phyloP scores from a whole-genome alignment of 352 stramenopile genomes.

The Lagenidium sp. region DNA sequence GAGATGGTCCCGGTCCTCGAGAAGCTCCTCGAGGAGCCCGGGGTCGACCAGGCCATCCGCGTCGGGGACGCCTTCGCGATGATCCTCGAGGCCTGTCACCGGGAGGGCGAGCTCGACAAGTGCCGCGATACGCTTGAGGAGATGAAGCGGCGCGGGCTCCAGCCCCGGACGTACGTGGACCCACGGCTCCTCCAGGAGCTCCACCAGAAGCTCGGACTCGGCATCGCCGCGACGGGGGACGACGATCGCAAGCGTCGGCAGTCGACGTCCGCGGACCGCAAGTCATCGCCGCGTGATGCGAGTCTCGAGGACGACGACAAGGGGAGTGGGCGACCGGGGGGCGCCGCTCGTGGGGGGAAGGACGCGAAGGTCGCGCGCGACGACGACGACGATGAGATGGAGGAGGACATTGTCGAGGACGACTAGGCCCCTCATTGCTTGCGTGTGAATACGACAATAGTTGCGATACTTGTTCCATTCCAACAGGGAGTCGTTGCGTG shows the following conservation, averaged over 20 bases:
- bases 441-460: no score
- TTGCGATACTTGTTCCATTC: neutral
- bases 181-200: constrained; percentile 57
- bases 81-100: constrained; percentile 75
- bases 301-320: constrained; percentile 13
- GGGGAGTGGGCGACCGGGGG: constrained; percentile 8
- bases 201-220: constrained; percentile 33
- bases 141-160: constrained; percentile 63
- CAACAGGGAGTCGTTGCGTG: no score
- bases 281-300: constrained; percentile 6
- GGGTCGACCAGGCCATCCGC: constrained; percentile 82
- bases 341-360: constrained; percentile 21
- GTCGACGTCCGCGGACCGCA: constrained; percentile 3
- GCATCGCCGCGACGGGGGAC: neutral
- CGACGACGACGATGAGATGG: constrained; percentile 62
- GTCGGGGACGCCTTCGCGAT: constrained; percentile 86
- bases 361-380: constrained; percentile 11
- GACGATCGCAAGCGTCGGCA: constrained; percentile 1
- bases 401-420: constrained; percentile 74
- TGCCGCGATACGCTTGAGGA: constrained; percentile 62
- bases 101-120: constrained; percentile 51
- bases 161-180: constrained; percentile 71
- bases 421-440: no score
- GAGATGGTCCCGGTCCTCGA: constrained; percentile 74
- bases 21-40: constrained; percentile 75